These are phyloP conservation scores for Euphorbia celastroides DNA, from an alignment of 441 rosid genomes.

Conservation along the genomic window DNA sequence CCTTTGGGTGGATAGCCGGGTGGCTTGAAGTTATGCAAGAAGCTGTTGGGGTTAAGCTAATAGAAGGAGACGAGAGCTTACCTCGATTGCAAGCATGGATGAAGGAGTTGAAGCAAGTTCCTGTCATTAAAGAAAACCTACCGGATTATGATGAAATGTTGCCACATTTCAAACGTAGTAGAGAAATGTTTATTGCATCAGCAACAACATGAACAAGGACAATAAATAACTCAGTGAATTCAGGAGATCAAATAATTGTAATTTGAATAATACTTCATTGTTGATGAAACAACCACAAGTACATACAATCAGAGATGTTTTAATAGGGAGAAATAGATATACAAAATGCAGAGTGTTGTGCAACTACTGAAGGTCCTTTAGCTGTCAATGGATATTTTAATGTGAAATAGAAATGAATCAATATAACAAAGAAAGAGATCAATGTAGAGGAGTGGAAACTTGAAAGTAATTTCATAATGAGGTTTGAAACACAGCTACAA, in stretches of 20 bases:
- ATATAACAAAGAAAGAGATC: conserved; percentile 12
- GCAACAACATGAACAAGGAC: conserved; percentile 7
- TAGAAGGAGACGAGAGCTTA: conserved; percentile 29
- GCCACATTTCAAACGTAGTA: conserved; percentile 18
- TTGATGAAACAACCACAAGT: no score
- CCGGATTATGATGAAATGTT: conserved; percentile 27
- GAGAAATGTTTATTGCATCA: conserved; percentile 25
- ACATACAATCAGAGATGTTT: no score
- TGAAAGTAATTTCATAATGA: conserved; percentile 6
- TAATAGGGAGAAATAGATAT: no score
- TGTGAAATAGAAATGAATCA: not conserved
- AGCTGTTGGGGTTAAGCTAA: conserved; percentile 31
- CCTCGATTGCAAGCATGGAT: conserved; percentile 40
- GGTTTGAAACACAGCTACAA: not conserved
- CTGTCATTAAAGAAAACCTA: conserved; percentile 29
- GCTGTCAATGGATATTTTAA: not conserved
- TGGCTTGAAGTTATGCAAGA: conserved; percentile 37
- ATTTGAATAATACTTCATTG: not conserved
- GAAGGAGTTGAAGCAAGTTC: conserved; percentile 30
- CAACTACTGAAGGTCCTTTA: not conserved
- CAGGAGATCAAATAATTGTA: not conserved
- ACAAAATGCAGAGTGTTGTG: not conserved
- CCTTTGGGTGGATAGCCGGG: conserved; percentile 39
- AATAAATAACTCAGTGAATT: not conserved
- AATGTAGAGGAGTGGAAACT: conserved; percentile 7